Evolutionary conservation across 108 stramenopile genomes (phyloP).

Genomic region (Nitzschia palea): DNA sequence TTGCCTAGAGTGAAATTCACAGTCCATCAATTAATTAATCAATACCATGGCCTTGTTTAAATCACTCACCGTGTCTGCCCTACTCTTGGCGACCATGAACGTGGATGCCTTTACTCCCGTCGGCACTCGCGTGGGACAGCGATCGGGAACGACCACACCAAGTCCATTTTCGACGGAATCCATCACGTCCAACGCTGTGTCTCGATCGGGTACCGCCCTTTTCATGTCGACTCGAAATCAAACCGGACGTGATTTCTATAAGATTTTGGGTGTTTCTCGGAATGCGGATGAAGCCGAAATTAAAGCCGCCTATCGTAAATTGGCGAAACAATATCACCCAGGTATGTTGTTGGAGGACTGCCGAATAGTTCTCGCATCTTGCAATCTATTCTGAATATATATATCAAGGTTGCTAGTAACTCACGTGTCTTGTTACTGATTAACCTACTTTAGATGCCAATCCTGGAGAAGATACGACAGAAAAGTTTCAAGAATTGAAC

Average conservation of each 20-base stretch:
- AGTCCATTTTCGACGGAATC: not conserved
- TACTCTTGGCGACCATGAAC: not conserved
- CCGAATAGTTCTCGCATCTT: not conserved
- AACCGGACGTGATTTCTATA: constrained; percentile 75
- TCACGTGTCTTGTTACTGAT: not conserved
- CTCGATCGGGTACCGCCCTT: constrained; percentile 38
- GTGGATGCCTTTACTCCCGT: constrained; percentile 15
- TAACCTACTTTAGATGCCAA: constrained; percentile 64
- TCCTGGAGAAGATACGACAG: constrained; percentile 70
- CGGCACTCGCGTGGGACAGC: not conserved
- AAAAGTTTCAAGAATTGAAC: constrained; percentile 83
- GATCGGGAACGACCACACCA: constrained; percentile 2
- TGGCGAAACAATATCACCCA: constrained; percentile 84
- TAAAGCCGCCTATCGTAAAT: constrained; percentile 84
- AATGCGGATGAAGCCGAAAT: constrained; percentile 74
- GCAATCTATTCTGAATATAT: not conserved
- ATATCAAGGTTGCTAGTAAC: not conserved
- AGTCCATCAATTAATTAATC: too few relatives aligned
- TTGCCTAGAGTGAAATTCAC: too few relatives aligned
- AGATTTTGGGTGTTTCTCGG: constrained; percentile 69
- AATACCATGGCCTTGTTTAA: constrained; percentile 4
- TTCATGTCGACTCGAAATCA: constrained; percentile 69
- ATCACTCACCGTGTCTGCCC: constrained; percentile 12
- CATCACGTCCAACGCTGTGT: not conserved
- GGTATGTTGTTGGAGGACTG: constrained; percentile 35